Base-by-base conservation (phyloP, 345 rosid species). In the Eucalyptus erythrocorys region DNA sequence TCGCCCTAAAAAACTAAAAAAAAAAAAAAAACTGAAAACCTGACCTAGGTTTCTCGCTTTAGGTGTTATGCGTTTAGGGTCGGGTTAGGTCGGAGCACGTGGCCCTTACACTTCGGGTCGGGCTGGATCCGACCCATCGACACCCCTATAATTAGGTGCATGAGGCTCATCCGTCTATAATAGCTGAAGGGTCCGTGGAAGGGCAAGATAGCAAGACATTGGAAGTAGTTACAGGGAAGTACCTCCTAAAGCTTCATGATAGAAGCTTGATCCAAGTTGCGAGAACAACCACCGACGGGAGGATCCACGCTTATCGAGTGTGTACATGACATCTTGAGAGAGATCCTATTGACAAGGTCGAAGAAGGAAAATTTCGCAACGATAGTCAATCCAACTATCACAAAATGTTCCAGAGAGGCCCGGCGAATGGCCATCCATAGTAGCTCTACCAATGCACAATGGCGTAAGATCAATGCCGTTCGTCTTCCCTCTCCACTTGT, bases 71-170 rank as follows among this genome's bases (percentile, higher is more conserved):
- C 5, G 0, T 51, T 51, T 51, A 51, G 57, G 57, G 1, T 51
- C 2, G 0, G 24, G 4, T 51, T 0, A 51, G 2, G 57, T 19
- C 24, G 5, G 2, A 19, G 0, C 57, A 51, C 2, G 1, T 7
- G 57, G 10, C 57, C 57, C 24, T 51, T 51, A 19, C 57, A 51
- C 57, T 51, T 51, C 0, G 1, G 24, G 24, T 51, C 24, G 0
- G 24, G 57, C 10, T 1, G 0, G 24, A 51, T 10, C 26, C 2
- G 0, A 51, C 5, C 57, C 57, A 19, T 51, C 19, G 24, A 1
- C 57, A 51, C 57, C 24, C 57, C 57, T 51, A 19, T 51, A 19
- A 51, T 19, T 51, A 51, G 24, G 57, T 7, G 57, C 64, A 57
- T 26, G 71, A 61, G 71, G 16, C 37, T 6, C 10, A 61, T 61